Percentiles rank a stretch among this genome's conserved stretches.
Conservation (phyloP, 2,329 filamentous ascomycete genomes). For the Botryotinia globosa region DNA sequence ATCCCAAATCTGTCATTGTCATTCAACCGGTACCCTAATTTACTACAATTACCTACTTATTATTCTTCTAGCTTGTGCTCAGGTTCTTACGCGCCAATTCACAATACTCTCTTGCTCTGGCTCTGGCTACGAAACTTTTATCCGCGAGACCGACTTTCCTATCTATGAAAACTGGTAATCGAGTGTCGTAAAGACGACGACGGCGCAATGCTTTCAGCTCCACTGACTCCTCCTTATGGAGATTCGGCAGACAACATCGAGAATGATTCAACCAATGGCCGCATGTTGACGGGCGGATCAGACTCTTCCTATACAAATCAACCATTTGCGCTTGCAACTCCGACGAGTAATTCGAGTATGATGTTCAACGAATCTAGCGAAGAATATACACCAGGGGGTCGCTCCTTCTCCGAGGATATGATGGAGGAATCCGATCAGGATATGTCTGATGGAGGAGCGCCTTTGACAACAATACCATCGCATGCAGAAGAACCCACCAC, state of each 20-base stretch:
- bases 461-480: slow-evolving; percentile 28
- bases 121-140: not conserved
- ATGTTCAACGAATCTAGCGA: slow-evolving; percentile 23
- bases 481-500: slow-evolving; percentile 28
- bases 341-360: slow-evolving; percentile 26
- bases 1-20: slow-evolving; percentile 1
- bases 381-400: slow-evolving; percentile 23
- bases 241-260: slow-evolving; percentile 24
- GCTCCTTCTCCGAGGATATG: slow-evolving; percentile 15
- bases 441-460: slow-evolving; percentile 36
- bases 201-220: slow-evolving; percentile 31
- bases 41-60: not conserved
- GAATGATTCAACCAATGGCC: slow-evolving; percentile 24
- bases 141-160: not conserved
- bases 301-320: slow-evolving; percentile 3
- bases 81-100: not conserved
- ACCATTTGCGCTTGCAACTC: slow-evolving; percentile 20
- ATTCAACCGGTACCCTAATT: slow-evolving; percentile 4
- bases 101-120: not conserved
- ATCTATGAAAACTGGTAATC: slow-evolving; percentile 22
- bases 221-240: slow-evolving; percentile 32
- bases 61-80: not conserved
- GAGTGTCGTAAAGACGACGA: slow-evolving; percentile 25
- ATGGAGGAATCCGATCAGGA: slow-evolving; percentile 34
- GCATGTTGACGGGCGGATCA: slow-evolving; percentile 14